Conservation (phyloP, 495 filamentous ascomycete species). For the Thermochaetoides thermophila region DNA sequence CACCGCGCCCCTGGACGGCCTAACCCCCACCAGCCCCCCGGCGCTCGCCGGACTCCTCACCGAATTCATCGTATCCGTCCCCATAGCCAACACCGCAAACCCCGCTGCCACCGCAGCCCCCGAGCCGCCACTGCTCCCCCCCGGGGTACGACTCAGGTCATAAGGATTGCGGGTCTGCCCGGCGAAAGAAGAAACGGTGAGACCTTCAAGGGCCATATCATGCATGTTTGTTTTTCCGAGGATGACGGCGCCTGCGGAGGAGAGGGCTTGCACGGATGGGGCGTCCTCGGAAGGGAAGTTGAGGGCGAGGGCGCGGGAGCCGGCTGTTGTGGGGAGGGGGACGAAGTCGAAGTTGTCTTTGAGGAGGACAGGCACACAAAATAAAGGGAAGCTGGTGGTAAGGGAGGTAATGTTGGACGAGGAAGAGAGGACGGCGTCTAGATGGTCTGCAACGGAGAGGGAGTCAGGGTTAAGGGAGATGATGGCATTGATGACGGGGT, state of each 20-base stretch:
- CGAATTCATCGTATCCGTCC: conserved; percentile 51
- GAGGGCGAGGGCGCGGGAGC: conserved; percentile 29
- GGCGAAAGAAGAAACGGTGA: conserved; percentile 43
- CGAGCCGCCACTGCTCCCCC: conserved; percentile 49
- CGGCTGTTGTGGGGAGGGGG: conserved; percentile 41
- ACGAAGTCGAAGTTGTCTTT: conserved; percentile 49
- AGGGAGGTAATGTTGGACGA: conserved; percentile 29
- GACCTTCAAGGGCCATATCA: conserved; percentile 48
- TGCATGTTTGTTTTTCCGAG: conserved; percentile 53
- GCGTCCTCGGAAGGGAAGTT: conserved; percentile 33
- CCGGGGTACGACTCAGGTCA: conserved; percentile 44
- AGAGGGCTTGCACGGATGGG: conserved; percentile 34
- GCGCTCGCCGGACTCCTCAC: conserved; percentile 48
- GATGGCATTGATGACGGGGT: conserved; percentile 42
- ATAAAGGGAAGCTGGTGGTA: conserved; percentile 18
- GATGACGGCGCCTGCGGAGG: conserved; percentile 45
- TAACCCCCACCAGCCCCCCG: conserved; percentile 43
- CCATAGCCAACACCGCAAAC: conserved; percentile 41
- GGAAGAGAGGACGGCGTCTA: conserved; percentile 28
- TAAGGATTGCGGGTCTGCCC: conserved; percentile 52
- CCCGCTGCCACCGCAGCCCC: conserved; percentile 45
- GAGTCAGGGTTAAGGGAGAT: conserved; percentile 38
- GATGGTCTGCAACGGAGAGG: conserved; percentile 28
- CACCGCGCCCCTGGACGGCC: conserved; percentile 44
- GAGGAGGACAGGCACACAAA: conserved; percentile 45